A percentile compares a stretch with the other conserved stretches of the same genome.
phyloP scores from a whole-genome alignment of 805 yeast genomes.

The Helenozyma rhizophorensis region DNA sequence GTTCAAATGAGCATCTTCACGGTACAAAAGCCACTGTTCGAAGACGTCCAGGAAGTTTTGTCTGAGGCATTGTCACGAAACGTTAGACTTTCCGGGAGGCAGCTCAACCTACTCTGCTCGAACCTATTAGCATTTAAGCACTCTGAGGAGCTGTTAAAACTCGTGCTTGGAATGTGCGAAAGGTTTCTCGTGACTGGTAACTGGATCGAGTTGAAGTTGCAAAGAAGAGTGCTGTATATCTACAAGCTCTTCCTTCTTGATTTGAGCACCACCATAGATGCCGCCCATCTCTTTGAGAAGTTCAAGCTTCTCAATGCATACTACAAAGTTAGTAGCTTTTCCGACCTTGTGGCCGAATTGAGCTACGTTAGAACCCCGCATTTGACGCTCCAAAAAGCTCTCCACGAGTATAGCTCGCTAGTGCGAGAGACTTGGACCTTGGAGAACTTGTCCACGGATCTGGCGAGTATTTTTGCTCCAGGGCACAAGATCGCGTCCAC shows the following conservation, averaged over 20 bases:
- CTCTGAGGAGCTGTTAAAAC: slow-evolving; percentile 5
- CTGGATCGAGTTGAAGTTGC: slow-evolving; percentile 23
- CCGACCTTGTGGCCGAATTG: slow-evolving; percentile 11
- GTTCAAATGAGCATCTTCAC: slow-evolving; percentile 14
- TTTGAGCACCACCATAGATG: slow-evolving; percentile 12
- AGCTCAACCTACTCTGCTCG: slow-evolving; percentile 13
- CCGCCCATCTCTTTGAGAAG: slow-evolving; percentile 8
- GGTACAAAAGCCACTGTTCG: neutral
- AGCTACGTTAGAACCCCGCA: slow-evolving; percentile 9
- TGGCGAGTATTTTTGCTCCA: slow-evolving; percentile 29
- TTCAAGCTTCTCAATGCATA: slow-evolving; percentile 23
- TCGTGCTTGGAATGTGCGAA: slow-evolving; percentile 23
- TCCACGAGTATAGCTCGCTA: slow-evolving; percentile 12
- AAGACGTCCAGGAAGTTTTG: slow-evolving; percentile 5
- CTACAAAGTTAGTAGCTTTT: slow-evolving; percentile 20
- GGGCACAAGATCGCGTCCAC: slow-evolving; percentile 21
- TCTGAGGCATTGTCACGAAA: slow-evolving; percentile 3
- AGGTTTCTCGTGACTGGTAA: slow-evolving; percentile 27
- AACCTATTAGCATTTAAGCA: slow-evolving; percentile 2
- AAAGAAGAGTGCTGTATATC: slow-evolving; percentile 20
- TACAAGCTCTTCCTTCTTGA: slow-evolving; percentile 25
- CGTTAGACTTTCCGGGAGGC: slow-evolving; percentile 19
- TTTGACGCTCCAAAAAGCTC: slow-evolving; percentile 12
- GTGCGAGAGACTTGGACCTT: slow-evolving; percentile 8
- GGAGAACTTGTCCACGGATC: slow-evolving; percentile 15